These are phyloP conservation scores for Chaetomium olivaceum DNA, from an alignment of 2,329 filamentous ascomycete species.

Conservation along the genomic window DNA sequence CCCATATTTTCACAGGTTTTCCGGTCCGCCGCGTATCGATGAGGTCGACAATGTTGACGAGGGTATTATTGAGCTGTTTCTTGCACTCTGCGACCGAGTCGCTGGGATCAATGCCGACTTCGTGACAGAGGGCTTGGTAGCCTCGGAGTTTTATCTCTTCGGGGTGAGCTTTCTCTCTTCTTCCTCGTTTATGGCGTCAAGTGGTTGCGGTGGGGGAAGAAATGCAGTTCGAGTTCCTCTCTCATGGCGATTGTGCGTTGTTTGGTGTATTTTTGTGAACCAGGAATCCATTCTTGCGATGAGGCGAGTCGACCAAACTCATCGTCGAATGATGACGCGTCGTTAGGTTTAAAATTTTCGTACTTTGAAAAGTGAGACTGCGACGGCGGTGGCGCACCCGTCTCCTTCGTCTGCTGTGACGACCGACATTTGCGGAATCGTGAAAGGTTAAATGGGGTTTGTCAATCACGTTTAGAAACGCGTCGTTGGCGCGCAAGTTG, in stretches of 20 bases:
- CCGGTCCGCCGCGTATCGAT: constrained; percentile 36
- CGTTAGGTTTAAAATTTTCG: constrained; percentile 35
- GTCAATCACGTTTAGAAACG: too few species aligned
- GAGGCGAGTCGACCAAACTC: constrained; percentile 39
- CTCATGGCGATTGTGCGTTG: constrained; percentile 39
- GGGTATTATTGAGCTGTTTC: constrained; percentile 31
- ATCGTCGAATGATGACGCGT: constrained; percentile 36
- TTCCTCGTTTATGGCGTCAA: constrained; percentile 5
- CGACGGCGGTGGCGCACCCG: constrained; percentile 19
- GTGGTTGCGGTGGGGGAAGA: constrained; percentile 33
- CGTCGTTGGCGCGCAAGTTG: too few species aligned
- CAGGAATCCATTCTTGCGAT: constrained; percentile 37
- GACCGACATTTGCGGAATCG: not conserved
- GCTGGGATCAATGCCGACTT: constrained; percentile 32
- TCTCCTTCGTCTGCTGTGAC: not conserved
- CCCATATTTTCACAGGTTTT: constrained; percentile 35
- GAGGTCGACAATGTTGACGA: constrained; percentile 39
- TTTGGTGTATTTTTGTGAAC: constrained; percentile 34
- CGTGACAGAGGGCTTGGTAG: constrained; percentile 36
- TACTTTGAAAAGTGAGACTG: constrained; percentile 40
- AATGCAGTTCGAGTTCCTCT: constrained; percentile 36
- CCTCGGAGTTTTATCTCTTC: constrained; percentile 10
- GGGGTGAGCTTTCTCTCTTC: not conserved
- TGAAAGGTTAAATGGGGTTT: not conserved
- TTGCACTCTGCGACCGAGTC: constrained; percentile 16